A percentile compares a stretch with the other conserved stretches of the same genome.
phyloP scores from a whole-genome alignment of 306 rosid genomes.

The Psophocarpus tetragonolobus region DNA sequence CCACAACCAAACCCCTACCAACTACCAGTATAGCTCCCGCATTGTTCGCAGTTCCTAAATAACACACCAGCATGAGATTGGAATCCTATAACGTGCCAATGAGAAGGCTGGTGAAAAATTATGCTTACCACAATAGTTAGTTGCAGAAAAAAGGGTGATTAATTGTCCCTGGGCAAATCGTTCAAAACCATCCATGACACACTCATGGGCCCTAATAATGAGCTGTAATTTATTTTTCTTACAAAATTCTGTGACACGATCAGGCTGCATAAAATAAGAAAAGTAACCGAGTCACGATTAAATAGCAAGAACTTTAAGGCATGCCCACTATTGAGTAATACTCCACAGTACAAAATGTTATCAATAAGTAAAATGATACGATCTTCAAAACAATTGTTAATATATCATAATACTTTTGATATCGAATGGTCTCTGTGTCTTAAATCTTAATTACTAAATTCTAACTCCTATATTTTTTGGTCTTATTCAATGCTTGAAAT shows the following conservation, averaged over 20 bases:
- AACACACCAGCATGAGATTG: slow-evolving; percentile 34
- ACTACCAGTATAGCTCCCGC: slow-evolving; percentile 98
- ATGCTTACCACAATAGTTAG: slow-evolving; percentile 92
- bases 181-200: slow-evolving; percentile 99
- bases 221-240: slow-evolving; percentile 97
- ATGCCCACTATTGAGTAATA: neutral
- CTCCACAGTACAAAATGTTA: neutral
- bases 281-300: slow-evolving; percentile 27
- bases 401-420: neutral
- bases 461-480: neutral
- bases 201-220: slow-evolving; percentile 97
- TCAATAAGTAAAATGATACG: neutral
- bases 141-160: slow-evolving; percentile 98
- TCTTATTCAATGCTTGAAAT: neutral
- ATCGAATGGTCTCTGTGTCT: slow-evolving; percentile 6
- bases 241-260: slow-evolving; percentile 93
- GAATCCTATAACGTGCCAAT: slow-evolving; percentile 25
- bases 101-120: slow-evolving; percentile 2
- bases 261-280: slow-evolving; percentile 75
- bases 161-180: slow-evolving; percentile 98
- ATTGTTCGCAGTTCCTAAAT: slow-evolving; percentile 93
- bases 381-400: neutral
- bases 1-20: slow-evolving; percentile 99
- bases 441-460: neutral
- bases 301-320: slow-evolving; percentile 4